Percentiles rank a stretch among this genome's conserved stretches.
phyloP scores from a whole-genome alignment of 1,139 yeast genomes.

The Geotrichum histeridarum region DNA sequence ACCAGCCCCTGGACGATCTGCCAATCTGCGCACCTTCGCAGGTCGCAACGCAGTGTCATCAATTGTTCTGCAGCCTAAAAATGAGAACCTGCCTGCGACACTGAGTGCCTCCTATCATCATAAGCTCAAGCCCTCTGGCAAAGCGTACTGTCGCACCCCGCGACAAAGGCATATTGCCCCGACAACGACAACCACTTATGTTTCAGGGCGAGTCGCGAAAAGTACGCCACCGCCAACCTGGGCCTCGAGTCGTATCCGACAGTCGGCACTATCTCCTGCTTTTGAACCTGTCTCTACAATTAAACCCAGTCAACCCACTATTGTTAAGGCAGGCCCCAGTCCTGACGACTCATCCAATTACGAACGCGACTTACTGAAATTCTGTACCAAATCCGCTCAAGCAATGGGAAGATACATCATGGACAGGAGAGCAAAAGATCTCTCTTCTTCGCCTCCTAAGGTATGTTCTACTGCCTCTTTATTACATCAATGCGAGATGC shows the following conservation, averaged over 20 bases:
- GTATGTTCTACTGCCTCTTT: background rate
- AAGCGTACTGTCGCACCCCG: background rate
- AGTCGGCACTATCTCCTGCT: background rate
- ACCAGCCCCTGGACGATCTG: no score
- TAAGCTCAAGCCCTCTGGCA: background rate
- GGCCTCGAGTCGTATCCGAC: background rate
- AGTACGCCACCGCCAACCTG: background rate
- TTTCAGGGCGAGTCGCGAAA: background rate
- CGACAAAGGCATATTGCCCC: background rate
- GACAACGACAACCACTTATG: slow-evolving; percentile 1
- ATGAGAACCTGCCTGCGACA: background rate
- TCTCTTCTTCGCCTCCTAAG: background rate
- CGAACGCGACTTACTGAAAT: slow-evolving; percentile 4
- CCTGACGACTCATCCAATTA: background rate
- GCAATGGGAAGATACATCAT: slow-evolving; percentile 9
- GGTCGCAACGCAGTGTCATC: background rate
- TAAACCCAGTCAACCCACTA: no score
- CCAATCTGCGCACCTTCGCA: background rate
- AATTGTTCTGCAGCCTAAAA: background rate
- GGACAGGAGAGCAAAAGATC: background rate
- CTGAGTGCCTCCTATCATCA: background rate
- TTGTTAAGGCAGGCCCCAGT: no score
- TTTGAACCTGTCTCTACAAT: background rate
- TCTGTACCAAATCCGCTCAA: slow-evolving; percentile 11
- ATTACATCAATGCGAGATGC: background rate